Base-by-base conservation (phyloP, 768 basidiomycete genomes). In the Naematelia aurantialba region DNA sequence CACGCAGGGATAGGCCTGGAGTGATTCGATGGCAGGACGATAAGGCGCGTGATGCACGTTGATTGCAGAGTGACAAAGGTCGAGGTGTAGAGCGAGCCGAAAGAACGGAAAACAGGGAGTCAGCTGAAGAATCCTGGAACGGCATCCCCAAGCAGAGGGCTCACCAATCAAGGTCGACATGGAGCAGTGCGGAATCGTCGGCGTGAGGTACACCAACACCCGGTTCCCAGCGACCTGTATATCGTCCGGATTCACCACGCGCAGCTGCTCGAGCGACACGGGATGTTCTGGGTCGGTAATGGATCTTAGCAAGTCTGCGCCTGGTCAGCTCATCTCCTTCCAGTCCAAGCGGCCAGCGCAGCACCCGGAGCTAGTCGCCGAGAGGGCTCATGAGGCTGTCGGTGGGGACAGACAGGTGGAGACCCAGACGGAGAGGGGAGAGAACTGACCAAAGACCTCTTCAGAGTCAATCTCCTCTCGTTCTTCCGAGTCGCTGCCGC, bases 251-350 rank as follows among this genome's bases (percentile, higher is more conserved):
- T 91, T 94, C 44, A 99, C 93, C 34, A 99, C 96, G 22, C 89
- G 86, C 8, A 99, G 86, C 72, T 97, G 91, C 73, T 99, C 96
- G 47, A 99, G 82, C 17, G 87, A 88, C 63, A 85, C 80, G 3
- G 91, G 89, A 76, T 99, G 92, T 73, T 99, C 96, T 1, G 94
- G 94, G 71, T 97, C 94, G 53, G 87, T 87, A 46, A 98, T 97
- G 2, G 85, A 87, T 57, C 92, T 84, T 54, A 99, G 87, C 19
- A 98, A 83, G 65, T 96, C 94, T 96, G 63, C 12, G 25, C 55
- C 24, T 17, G 25, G 26, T 59, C 29, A 52, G 39, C 48, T 25
- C 21, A 17, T 14, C 25, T 42, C 24, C 56, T 22, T 13, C n/a
- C 5, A 52, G 0, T 12, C 22, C 12, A n/a, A 24, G 4, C 14